These are phyloP conservation scores for Orychophragmus violaceus DNA, from an alignment of 345 rosid genomes.

Conservation along the genomic window DNA sequence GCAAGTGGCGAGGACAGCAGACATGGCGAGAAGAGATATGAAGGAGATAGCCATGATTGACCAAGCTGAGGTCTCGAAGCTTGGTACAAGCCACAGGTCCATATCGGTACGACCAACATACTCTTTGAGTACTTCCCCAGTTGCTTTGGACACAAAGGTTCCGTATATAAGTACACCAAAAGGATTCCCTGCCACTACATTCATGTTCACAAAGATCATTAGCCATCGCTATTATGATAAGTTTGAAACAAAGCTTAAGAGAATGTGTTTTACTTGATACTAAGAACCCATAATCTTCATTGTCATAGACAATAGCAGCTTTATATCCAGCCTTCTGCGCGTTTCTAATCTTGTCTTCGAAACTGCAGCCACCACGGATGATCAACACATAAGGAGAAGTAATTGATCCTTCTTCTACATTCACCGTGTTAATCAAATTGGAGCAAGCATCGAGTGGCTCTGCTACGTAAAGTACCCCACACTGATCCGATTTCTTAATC, in stretches of 20 bases:
- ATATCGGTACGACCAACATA: conserved; percentile 52
- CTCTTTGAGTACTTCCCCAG: conserved; percentile 56
- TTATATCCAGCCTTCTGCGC: conserved; percentile 82
- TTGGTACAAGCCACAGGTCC: conserved; percentile 72
- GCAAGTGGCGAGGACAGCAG: conserved; percentile 91
- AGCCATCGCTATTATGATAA: background rate
- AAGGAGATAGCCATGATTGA: conserved; percentile 93
- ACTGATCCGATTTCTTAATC: conserved; percentile 57
- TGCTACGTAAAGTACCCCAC: conserved; percentile 55
- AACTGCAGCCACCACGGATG: conserved; percentile 80
- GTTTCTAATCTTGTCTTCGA: conserved; percentile 73
- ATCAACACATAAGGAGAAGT: conserved; percentile 53
- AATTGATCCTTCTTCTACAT: conserved; percentile 25
- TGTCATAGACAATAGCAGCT: conserved; percentile 77
- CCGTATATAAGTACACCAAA: conserved; percentile 73
- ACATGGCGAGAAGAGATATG: conserved; percentile 90
- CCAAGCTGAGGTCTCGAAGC: conserved; percentile 84
- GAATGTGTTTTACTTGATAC: conserved; percentile 58
- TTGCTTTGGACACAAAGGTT: conserved; percentile 64
- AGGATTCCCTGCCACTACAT: conserved; percentile 89
- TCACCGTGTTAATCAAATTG: conserved; percentile 43
- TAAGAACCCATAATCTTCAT: conserved; percentile 54
- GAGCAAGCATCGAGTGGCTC: conserved; percentile 83
- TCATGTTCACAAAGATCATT: conserved; percentile 1
- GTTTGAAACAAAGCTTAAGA: background rate